A percentile compares a stretch with the other conserved stretches of the same genome.
Evolutionary conservation across 176 grass and related monocot species (phyloP).

Genomic region (Cenchrus americanus): DNA sequence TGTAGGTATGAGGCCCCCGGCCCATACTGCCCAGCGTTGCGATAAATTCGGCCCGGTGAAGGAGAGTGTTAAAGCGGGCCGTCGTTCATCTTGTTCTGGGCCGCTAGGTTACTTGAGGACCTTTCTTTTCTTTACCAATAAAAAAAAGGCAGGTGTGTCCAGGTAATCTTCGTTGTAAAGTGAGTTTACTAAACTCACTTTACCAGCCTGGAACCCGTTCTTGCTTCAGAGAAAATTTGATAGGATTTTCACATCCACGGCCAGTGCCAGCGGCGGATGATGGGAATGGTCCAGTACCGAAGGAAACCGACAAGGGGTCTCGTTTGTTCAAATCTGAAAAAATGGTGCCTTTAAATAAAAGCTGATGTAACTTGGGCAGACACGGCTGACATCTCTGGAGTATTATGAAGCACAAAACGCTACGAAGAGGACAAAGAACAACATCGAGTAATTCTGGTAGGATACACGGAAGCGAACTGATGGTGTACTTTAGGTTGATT

Average conservation of each 20-base stretch:
- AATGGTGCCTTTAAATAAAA: too few relatives aligned
- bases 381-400: background rate
- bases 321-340: background rate
- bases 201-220: background rate
- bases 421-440: too few relatives aligned
- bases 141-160: too few relatives aligned
- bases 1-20: background rate
- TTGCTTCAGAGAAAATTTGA: background rate
- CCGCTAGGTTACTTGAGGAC: too few relatives aligned
- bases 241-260: background rate
- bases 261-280: background rate
- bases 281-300: background rate
- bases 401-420: too few relatives aligned
- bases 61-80: too few relatives aligned
- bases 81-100: too few relatives aligned
- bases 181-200: background rate
- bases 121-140: too few relatives aligned
- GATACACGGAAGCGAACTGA: too few relatives aligned
- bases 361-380: background rate
- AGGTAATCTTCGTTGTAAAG: background rate
- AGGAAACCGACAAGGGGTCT: background rate
- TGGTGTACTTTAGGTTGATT: background rate
- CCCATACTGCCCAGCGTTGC: background rate
- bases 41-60: too few relatives aligned
- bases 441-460: too few relatives aligned